These are phyloP conservation scores for Candida boidinii DNA, from an alignment of 805 yeast species.

Conservation along the genomic window DNA sequence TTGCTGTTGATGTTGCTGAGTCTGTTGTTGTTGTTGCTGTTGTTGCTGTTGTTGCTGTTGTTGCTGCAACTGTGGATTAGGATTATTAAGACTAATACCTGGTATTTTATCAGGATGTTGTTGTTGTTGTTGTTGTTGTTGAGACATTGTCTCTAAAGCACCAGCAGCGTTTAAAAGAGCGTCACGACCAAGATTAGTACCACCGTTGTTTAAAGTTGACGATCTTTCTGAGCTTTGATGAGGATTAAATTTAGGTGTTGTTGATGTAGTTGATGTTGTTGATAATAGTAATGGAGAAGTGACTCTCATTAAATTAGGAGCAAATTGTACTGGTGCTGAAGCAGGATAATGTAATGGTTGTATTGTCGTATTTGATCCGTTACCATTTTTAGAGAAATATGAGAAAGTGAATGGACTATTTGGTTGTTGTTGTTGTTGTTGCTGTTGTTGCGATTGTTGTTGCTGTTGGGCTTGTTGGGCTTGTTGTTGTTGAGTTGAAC, in stretches of 20 bases:
- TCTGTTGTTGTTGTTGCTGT: constrained; percentile 7
- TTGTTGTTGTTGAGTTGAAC: constrained; percentile 11
- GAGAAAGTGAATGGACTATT: constrained; percentile 3
- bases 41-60: constrained; percentile 5
- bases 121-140: constrained; percentile 12
- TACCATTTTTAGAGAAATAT: constrained; percentile 19
- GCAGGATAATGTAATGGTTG: constrained; percentile 59
- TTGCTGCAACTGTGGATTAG: constrained; percentile 5
- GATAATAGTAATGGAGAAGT: constrained; percentile 58
- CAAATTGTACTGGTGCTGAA: constrained; percentile 64
- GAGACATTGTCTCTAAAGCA: constrained; percentile 30
- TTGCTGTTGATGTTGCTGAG: constrained; percentile 16
- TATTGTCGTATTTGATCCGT: constrained; percentile 13
- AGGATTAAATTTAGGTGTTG: constrained; percentile 24
- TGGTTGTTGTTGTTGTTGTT: background rate
- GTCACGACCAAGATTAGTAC: constrained; percentile 13
- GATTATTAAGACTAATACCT: constrained; percentile 23
- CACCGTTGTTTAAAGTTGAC: constrained; percentile 13
- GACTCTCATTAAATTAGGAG: constrained; percentile 52
- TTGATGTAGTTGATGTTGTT: constrained; percentile 29
- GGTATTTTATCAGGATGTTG: constrained; percentile 15
- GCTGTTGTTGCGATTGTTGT: background rate
- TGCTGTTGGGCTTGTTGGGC: constrained; percentile 1
- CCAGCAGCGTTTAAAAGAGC: constrained; percentile 30
- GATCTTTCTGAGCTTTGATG: constrained; percentile 28